Evolutionary conservation across 2,329 filamentous ascomycete species (phyloP), one percentile per base, ranked within the genome.

Genomic region (Xylaria multiplex): DNA sequence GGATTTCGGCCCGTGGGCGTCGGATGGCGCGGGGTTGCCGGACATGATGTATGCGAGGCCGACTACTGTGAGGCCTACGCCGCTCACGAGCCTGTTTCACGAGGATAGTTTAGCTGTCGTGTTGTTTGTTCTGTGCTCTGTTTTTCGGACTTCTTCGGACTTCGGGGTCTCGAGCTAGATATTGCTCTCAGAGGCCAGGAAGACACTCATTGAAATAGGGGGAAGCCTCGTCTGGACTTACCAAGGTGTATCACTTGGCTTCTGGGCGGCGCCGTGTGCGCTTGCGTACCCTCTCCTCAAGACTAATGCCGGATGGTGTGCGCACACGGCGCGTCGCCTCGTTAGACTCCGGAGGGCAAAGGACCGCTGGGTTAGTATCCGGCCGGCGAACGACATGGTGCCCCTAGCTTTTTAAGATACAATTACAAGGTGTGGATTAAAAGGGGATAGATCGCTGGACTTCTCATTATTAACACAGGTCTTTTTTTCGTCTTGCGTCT

Each of bases 201-300:
- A 19, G 27, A 13, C 35, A 37, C 11, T 13, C 11, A 35, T 35
- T 7, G 4, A 14, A 40, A 40, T 40, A 40, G 37, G 37, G 37
- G 37, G 13, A 40, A 13, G 9, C 8, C 8, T 2, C 4, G 45
- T 11, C 11, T 13, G 22, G 22, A 40, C 72, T 75, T 66, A 77
- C 75, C 71, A 76, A n/a, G 75, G 75, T 68, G 73, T 8, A 16
- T 77, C 75, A 49, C 71, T 72, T 22, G 71, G 52, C 52, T 74
- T 72, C 43, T 68, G 57, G 7, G 69, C 69, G 1, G 59, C 59
- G 22, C n/a, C 64, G 35, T 66, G 63, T 46, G 48, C 55, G 59
- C 57, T 59, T 7, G 53, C 48, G n/a, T 66, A 64, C 2, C 55
- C 49, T 22, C 62, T 61, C 16, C 49, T 55, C 42, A 37, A n/a